Percentiles rank a stretch among this genome's conserved stretches.
These are phyloP conservation scores for Penicillium paneum DNA, from an alignment of 2,329 filamentous ascomycete genomes.

Conservation along the genomic window DNA sequence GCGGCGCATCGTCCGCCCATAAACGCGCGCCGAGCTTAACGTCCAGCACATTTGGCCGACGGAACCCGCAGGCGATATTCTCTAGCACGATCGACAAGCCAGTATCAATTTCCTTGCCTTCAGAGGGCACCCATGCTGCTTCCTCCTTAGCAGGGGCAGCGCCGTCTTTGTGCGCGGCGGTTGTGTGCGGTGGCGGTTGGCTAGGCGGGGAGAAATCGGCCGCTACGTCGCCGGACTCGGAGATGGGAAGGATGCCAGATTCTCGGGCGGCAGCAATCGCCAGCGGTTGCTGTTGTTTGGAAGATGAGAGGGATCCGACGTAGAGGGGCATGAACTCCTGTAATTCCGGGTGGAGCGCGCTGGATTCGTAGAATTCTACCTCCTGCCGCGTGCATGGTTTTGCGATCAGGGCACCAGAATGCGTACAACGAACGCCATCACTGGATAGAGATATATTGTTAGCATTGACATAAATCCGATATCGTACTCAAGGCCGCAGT, in stretches of 20 bases:
- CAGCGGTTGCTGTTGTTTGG: slow-evolving; percentile 46
- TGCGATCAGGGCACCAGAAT: slow-evolving; percentile 79
- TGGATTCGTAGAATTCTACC: slow-evolving; percentile 83
- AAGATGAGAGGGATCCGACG: slow-evolving; percentile 74
- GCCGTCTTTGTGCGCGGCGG: slow-evolving; percentile 18
- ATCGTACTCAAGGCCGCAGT: background rate
- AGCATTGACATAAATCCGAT: background rate
- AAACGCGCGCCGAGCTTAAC: slow-evolving; percentile 83
- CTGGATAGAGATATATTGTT: slow-evolving; percentile 46
- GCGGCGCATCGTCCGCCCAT: slow-evolving; percentile 70
- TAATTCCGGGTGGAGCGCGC: slow-evolving; percentile 67
- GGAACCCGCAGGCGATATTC: slow-evolving; percentile 78
- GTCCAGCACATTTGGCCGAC: slow-evolving; percentile 83
- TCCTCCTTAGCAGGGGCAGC: slow-evolving; percentile 22
- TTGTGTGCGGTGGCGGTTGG: slow-evolving; percentile 24
- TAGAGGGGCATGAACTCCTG: slow-evolving; percentile 78
- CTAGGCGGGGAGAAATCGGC: slow-evolving; percentile 11
- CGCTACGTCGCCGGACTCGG: slow-evolving; percentile 18
- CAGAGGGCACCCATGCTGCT: slow-evolving; percentile 47
- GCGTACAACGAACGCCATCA: slow-evolving; percentile 84
- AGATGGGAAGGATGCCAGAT: slow-evolving; percentile 36
- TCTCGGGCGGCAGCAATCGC: slow-evolving; percentile 50
- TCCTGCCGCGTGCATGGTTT: slow-evolving; percentile 89
- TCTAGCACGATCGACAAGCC: slow-evolving; percentile 78
- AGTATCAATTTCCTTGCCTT: slow-evolving; percentile 67